Evolutionary conservation across 176 grass and related monocot genomes (phyloP), one percentile per base, ranked within the genome.

Genomic region (sorghum (Sorghum bicolor)): DNA sequence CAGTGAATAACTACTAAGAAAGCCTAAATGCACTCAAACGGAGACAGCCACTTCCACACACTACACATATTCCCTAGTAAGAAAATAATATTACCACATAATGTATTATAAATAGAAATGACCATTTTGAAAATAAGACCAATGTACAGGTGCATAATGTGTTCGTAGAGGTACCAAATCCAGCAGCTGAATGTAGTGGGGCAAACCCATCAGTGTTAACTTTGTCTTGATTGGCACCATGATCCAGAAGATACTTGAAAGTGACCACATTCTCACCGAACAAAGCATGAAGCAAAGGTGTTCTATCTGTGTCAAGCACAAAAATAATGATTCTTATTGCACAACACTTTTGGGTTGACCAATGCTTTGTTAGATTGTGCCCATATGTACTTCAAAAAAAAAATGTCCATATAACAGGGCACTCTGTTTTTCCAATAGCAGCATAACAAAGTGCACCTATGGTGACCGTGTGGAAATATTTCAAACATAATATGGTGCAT

Each of bases 171-270:
- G 31, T 11, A 90, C 79, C 88, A 74, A 57, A 45, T 82, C 84
- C 66, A 33, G 81, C 79, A 53, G 88, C 84, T 32, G 41, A 83
- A 79, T 87, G 88, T 64, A 90, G 72, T 66, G 79, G 84, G 39
- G 84, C 28, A 83, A 90, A 80, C 8, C 88, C 88, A 50, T 83
- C 5, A 3, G 11, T 6, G 32, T 61, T 19, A 28, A 25, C 55
- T 58, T 25, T 82, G 77, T 77, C 62, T 66, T 38, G 74, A 79
- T 87, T 84, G 33, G 88, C 88, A 37, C 84, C 84, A 72, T 84
- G 72, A 57, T 90, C 73, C 67, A 90, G 88, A 83, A 90, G 84
- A 44, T 90, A 90, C 41, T 86, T 68, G 26, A 72, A 8, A 74
- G 74, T 75, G 17, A 29, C 45, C 25, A 44, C n/a, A n/a, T 37